phyloP scores from a whole-genome alignment of 2,329 filamentous ascomycete genomes.

The Trichoderma guizhouense region DNA sequence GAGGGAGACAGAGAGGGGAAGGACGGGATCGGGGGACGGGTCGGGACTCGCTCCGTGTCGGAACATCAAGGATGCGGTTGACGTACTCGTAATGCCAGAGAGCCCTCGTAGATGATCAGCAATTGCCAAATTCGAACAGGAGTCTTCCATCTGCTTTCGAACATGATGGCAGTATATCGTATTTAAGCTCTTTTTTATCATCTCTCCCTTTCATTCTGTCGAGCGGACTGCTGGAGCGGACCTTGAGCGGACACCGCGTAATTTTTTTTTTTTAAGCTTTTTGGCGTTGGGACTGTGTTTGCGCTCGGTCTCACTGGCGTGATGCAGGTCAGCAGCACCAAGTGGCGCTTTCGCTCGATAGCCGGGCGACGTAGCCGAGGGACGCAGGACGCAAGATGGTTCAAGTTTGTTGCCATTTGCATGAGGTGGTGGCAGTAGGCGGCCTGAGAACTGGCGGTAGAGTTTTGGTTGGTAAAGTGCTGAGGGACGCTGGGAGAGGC shows the following conservation, averaged over 20 bases:
- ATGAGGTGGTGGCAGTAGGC: background rate
- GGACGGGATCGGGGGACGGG: background rate
- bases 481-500: background rate
- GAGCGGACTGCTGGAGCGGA: background rate
- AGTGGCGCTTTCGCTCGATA: background rate
- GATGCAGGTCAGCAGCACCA: constrained; percentile 7
- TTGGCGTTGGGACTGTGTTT: background rate
- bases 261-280: background rate
- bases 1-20: background rate
- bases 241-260: background rate
- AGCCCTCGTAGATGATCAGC: background rate
- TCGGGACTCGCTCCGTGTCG: background rate
- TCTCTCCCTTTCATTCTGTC: background rate
- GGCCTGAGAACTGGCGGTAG: background rate
- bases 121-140: background rate
- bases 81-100: background rate
- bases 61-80: background rate
- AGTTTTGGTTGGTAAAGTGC: background rate
- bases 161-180: background rate
- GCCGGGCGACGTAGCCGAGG: constrained; percentile 3
- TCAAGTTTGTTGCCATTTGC: background rate
- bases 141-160: background rate
- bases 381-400: background rate
- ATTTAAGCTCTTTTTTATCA: background rate
- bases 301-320: constrained; percentile 3